Evolutionary conservation across 768 basidiomycete species (phyloP).

Genomic region (Tulasnella sp.): DNA sequence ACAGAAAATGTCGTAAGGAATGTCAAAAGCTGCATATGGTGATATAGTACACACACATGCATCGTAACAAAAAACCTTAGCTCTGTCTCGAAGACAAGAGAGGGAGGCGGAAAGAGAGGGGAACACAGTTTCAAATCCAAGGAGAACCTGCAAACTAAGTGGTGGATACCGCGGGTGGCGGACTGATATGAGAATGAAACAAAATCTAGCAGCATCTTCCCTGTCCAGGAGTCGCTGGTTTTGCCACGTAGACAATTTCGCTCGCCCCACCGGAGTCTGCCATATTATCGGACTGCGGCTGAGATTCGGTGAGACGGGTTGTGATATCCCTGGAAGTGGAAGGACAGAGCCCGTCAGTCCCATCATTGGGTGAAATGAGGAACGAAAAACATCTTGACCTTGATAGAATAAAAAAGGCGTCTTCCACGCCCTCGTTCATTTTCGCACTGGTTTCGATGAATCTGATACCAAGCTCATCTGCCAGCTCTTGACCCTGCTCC

Average conservation of each 20-base stretch:
- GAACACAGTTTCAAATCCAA: neutral
- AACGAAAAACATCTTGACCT: slow-evolving; percentile 50
- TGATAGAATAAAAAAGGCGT: slow-evolving; percentile 95
- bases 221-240: neutral
- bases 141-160: neutral
- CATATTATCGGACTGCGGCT: slow-evolving; percentile 44
- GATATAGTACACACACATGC: neutral
- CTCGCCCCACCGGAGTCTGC: neutral
- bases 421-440: slow-evolving; percentile 94
- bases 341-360: neutral
- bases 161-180: too few species aligned
- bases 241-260: slow-evolving; percentile 16
- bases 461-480: slow-evolving; percentile 85
- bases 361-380: neutral
- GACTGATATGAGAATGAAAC: too few species aligned
- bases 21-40: neutral
- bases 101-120: neutral
- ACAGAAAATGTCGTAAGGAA: neutral
- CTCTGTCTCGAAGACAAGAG: neutral
- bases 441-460: slow-evolving; percentile 99
- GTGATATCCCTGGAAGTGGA: slow-evolving; percentile 76
- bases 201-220: neutral
- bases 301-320: slow-evolving; percentile 90
- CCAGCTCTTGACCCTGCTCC: slow-evolving; percentile 86
- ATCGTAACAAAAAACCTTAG: neutral